phyloP scores from a whole-genome alignment of 306 rosid genomes.

The Inga laurina region DNA sequence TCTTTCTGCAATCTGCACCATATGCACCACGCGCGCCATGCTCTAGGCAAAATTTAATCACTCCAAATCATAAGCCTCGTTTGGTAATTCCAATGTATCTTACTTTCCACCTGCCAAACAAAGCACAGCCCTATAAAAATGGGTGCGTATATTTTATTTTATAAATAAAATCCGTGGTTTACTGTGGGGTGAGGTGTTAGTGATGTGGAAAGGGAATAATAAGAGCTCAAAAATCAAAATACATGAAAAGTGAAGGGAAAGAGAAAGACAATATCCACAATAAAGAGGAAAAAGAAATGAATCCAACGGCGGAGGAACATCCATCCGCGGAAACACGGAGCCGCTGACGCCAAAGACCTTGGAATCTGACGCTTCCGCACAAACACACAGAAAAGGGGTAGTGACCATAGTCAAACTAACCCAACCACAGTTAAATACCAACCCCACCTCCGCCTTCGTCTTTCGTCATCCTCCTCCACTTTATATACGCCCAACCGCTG shows the following conservation, averaged over 20 bases:
- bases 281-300: slow-evolving; percentile 26
- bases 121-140: not conserved
- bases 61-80: slow-evolving; percentile 21
- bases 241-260: slow-evolving; percentile 39
- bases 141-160: not conserved
- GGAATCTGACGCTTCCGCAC: slow-evolving; percentile 71
- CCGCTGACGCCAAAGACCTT: slow-evolving; percentile 89
- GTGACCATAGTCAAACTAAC: slow-evolving; percentile 34
- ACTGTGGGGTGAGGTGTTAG: too few relatives aligned
- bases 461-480: not conserved
- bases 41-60: not conserved
- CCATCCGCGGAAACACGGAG: slow-evolving; percentile 99
- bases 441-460: slow-evolving; percentile 7
- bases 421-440: slow-evolving; percentile 45
- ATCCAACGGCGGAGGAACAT: slow-evolving; percentile 92
- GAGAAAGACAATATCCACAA: slow-evolving; percentile 2
- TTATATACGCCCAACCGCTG: slow-evolving; percentile 45
- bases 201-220: not conserved
- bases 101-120: not conserved
- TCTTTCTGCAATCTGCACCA: slow-evolving; percentile 1
- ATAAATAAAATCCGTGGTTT: not conserved
- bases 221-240: not conserved
- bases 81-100: not conserved
- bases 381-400: slow-evolving; percentile 16
- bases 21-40: slow-evolving; percentile 30